These are phyloP conservation scores for Aureobasidium leucospermi DNA, from an alignment of 2,329 filamentous ascomycete species.

Conservation along the genomic window DNA sequence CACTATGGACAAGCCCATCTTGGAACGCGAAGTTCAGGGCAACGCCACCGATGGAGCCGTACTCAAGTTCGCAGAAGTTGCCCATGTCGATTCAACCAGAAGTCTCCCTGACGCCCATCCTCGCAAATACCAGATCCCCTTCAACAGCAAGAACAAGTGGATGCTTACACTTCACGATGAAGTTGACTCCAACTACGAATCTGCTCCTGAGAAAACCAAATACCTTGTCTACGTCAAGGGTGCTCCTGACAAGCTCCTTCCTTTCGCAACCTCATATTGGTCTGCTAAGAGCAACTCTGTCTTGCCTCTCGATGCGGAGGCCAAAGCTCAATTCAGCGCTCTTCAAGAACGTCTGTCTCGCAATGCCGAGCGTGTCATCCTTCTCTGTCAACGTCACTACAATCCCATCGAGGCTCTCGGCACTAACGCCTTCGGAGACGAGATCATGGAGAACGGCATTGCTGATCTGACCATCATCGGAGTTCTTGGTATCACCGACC, in stretches of 20 bases:
- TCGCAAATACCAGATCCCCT: slow-evolving; percentile 37
- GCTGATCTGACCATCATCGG: slow-evolving; percentile 43
- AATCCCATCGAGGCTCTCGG: slow-evolving; percentile 23
- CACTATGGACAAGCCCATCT: slow-evolving; percentile 29
- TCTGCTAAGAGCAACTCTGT: slow-evolving; percentile 24
- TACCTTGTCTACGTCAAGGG: slow-evolving; percentile 23
- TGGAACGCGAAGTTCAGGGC: slow-evolving; percentile 32
- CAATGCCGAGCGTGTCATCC: slow-evolving; percentile 39
- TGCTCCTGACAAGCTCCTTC: slow-evolving; percentile 23
- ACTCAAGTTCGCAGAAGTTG: slow-evolving; percentile 33
- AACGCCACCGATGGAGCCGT: slow-evolving; percentile 40
- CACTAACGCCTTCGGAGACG: slow-evolving; percentile 46
- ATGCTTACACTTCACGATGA: slow-evolving; percentile 34
- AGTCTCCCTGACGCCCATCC: slow-evolving; percentile 15
- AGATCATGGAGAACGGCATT: slow-evolving; percentile 35
- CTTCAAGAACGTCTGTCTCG: slow-evolving; percentile 36
- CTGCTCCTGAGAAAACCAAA: slow-evolving; percentile 15
- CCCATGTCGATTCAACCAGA: slow-evolving; percentile 14
- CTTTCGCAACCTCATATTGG: slow-evolving; percentile 22
- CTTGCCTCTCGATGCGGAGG: slow-evolving; percentile 29
- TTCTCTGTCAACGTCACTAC: slow-evolving; percentile 35
- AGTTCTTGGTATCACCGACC: slow-evolving; percentile 43
- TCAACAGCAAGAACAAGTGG: slow-evolving; percentile 47
- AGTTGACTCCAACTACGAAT: background rate
- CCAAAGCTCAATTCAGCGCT: slow-evolving; percentile 28